These are phyloP conservation scores for Crassisporium funariophilum DNA, from an alignment of 768 basidiomycete genomes.

Conservation along the genomic window DNA sequence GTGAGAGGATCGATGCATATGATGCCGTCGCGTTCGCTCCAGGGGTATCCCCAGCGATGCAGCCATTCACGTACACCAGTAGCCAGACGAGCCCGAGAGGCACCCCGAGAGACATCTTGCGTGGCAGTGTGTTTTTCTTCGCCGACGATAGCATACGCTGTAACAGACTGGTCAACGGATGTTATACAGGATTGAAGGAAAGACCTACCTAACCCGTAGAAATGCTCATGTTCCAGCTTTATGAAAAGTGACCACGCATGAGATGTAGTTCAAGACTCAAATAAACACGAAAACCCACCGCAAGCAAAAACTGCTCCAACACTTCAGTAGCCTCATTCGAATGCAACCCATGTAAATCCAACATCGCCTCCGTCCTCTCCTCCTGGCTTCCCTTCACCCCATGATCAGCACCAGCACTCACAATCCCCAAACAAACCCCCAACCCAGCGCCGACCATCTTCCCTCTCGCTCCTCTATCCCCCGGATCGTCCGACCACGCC, in stretches of 20 bases:
- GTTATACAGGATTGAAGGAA: conserved; percentile 4
- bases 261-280: neutral
- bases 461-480: conserved; percentile 75
- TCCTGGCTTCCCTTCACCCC: conserved; percentile 66
- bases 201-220: conserved; percentile 76
- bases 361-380: conserved; percentile 84
- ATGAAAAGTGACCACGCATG: neutral
- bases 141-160: conserved; percentile 89
- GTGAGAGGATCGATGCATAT: conserved; percentile 87
- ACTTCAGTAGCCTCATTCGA: conserved; percentile 92
- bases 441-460: conserved; percentile 77
- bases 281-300: conserved; percentile 54
- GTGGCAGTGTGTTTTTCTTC: conserved; percentile 96
- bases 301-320: conserved; percentile 83
- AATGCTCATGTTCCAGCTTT: conserved; percentile 86
- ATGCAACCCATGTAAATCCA: conserved; percentile 94
- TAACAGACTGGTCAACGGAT: conserved; percentile 7
- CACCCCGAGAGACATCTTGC: conserved; percentile 81
- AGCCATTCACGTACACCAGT: conserved; percentile 90
- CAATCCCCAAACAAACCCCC: conserved; percentile 88
- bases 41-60: conserved; percentile 94
- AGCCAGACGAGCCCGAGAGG: conserved; percentile 81
- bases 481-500: conserved; percentile 81
- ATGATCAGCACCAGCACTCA: conserved; percentile 51
- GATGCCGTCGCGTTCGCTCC: conserved; percentile 90